phyloP scores from a whole-genome alignment of 768 basidiomycete species.

The Dioszegia crocea region DNA sequence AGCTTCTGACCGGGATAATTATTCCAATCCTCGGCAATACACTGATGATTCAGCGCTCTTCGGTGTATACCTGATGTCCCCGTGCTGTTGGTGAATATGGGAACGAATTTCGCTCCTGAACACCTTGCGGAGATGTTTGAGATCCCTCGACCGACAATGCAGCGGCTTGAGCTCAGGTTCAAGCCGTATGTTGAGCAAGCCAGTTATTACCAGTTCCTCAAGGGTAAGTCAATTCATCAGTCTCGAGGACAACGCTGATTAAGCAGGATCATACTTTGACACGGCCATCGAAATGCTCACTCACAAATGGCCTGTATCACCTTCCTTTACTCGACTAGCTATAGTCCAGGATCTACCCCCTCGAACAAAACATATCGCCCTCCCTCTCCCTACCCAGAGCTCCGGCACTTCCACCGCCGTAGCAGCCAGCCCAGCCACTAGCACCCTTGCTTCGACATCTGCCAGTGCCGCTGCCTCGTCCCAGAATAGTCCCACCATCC shows the following conservation, averaged over 20 bases:
- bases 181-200: conserved; percentile 74
- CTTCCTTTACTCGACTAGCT: conserved; percentile 45
- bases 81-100: conserved; percentile 63
- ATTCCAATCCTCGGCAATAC: not conserved
- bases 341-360: conserved; percentile 52
- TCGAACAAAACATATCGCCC: conserved; percentile 8
- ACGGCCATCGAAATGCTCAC: conserved; percentile 62
- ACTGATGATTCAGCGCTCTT: conserved; percentile 52
- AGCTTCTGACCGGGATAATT: not conserved
- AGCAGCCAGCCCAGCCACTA: conserved; percentile 8
- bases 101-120: conserved; percentile 75
- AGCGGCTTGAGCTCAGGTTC: conserved; percentile 65
- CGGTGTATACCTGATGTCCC: conserved; percentile 57
- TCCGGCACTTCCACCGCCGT: conserved; percentile 9
- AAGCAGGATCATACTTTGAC: conserved; percentile 80
- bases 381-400: conserved; percentile 4
- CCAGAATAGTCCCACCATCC: not conserved
- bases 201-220: conserved; percentile 76
- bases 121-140: conserved; percentile 68
- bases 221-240: conserved; percentile 52
- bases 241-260: not conserved
- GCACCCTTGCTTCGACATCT: conserved; percentile 3
- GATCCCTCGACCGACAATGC: conserved; percentile 55
- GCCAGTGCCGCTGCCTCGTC: conserved; percentile 2
- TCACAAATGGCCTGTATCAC: conserved; percentile 56